phyloP scores from a whole-genome alignment of 352 stramenopile genomes.

The Phytophthora vignae region DNA sequence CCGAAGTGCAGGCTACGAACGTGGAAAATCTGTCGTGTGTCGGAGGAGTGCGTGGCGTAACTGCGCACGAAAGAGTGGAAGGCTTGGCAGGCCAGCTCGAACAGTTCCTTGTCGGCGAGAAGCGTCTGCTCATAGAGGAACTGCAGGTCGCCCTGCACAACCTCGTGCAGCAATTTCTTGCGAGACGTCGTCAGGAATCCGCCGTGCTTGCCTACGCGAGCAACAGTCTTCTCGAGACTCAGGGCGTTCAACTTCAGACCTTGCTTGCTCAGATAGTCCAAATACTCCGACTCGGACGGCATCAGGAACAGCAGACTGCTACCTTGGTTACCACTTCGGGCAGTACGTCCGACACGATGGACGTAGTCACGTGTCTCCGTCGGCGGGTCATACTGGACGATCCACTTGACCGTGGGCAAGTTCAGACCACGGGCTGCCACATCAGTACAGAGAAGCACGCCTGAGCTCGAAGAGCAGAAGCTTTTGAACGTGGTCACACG shows the following conservation, averaged over 20 bases:
- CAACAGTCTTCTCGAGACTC: slow-evolving; percentile 87
- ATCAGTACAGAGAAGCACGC: slow-evolving; percentile 98
- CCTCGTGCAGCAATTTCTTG: slow-evolving; percentile 86
- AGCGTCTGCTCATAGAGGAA: slow-evolving; percentile 88
- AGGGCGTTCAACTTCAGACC: slow-evolving; percentile 84
- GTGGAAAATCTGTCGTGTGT: slow-evolving; percentile 94
- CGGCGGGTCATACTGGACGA: slow-evolving; percentile 99
- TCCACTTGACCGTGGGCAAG: slow-evolving; percentile 96
- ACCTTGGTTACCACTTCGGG: slow-evolving; percentile 97
- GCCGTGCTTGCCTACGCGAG: slow-evolving; percentile 63
- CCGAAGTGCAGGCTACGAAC: slow-evolving; percentile 94
- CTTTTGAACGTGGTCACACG: slow-evolving; percentile 96
- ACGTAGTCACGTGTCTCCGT: slow-evolving; percentile 99
- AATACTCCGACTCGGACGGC: slow-evolving; percentile 95
- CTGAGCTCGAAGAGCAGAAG: slow-evolving; percentile 91
- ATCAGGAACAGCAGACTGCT: slow-evolving; percentile 97
- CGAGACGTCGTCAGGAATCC: slow-evolving; percentile 65
- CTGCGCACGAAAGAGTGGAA: slow-evolving; percentile 94
- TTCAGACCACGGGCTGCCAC: slow-evolving; percentile 98
- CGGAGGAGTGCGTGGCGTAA: slow-evolving; percentile 92
- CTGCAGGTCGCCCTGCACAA: slow-evolving; percentile 83
- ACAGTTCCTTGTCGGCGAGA: slow-evolving; percentile 85
- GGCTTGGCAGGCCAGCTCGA: slow-evolving; percentile 85
- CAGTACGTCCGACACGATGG: slow-evolving; percentile 99
- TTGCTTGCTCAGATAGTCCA: slow-evolving; percentile 93